Percentiles rank a stretch among this genome's conserved stretches.
phyloP scores from a whole-genome alignment of 2,329 filamentous ascomycete genomes.

The Arthrobotrys sphaeroides region DNA sequence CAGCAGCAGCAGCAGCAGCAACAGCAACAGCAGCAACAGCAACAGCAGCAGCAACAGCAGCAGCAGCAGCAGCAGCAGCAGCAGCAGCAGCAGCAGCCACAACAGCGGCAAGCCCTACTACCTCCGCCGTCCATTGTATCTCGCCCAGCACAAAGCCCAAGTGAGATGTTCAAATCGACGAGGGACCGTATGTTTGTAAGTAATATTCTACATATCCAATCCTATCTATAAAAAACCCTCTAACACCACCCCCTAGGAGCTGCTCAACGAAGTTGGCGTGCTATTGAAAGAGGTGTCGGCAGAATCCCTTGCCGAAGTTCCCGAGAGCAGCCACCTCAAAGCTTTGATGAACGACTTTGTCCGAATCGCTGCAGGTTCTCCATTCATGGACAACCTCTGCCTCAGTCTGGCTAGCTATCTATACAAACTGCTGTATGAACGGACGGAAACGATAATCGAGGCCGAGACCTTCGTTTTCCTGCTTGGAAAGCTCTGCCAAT shows the following conservation, averaged over 20 bases:
- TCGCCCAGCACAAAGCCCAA: slow-evolving; percentile 61
- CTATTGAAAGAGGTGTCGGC: slow-evolving; percentile 37
- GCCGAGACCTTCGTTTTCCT: slow-evolving; percentile 72
- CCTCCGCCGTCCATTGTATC: slow-evolving; percentile 61
- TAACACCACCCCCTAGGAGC: slow-evolving; percentile 26
- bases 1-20: slow-evolving; percentile 62
- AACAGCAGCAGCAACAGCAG: slow-evolving; percentile 58
- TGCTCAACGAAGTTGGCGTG: slow-evolving; percentile 33
- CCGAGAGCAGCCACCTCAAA: slow-evolving; percentile 45
- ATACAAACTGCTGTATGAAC: slow-evolving; percentile 65
- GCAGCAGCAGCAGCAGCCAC: slow-evolving; percentile 60
- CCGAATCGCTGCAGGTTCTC: slow-evolving; percentile 59
- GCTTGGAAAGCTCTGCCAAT: slow-evolving; percentile 70
- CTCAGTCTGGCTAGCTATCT: slow-evolving; percentile 68
- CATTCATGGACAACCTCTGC: slow-evolving; percentile 68
- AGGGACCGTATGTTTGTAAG: slow-evolving; percentile 51
- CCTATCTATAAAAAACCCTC: not conserved
- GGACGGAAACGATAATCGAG: slow-evolving; percentile 65
- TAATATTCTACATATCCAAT: not conserved
- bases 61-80: slow-evolving; percentile 64
- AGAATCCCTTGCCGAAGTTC: slow-evolving; percentile 36
- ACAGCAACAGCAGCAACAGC: slow-evolving; percentile 56
- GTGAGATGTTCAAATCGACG: slow-evolving; percentile 47
- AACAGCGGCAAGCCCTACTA: slow-evolving; percentile 60
- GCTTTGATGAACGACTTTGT: slow-evolving; percentile 49